Evolutionary conservation across 179 eudicot genomes (phyloP), one percentile per base, ranked within the genome.

Genomic region (Amaranthus tricolor): DNA sequence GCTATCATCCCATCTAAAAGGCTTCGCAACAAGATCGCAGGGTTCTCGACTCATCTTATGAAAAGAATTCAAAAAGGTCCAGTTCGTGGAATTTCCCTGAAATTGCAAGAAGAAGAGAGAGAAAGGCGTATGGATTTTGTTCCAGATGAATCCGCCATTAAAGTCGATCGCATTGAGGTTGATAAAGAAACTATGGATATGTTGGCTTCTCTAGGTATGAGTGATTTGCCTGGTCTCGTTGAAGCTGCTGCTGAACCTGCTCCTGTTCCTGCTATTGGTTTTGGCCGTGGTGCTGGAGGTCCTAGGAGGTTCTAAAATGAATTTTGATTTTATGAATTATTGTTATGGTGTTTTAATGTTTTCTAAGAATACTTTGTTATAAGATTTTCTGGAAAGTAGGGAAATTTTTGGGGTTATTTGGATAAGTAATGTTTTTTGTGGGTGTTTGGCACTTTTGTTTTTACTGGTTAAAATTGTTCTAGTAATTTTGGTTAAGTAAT

Each of bases 1-100:
- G 76, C 76, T 5, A 73, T 73, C 16, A 73, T 73, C n/a, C 76
- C 76, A 24, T 73, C 76, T 2, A 73, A 73, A n/a, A 14, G 76
- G 5, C 76, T 73, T 15, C 58, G 76, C 2, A 73, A 73, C 76
- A 73, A 74, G 76, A 74, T 74, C 0, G 76, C 76, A 0, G 76
- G 76, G n/a, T 74, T 74, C 70, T 74, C 76, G 5, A 73, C 70
- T 12, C 76, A 74, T 16, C 44, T 74, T 0, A 74, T 74, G 76
- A 52, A 58, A 9, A 60, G 76, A 5, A 73, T 73, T 16, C 76
- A 73, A 10, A 73, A 73, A 52, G 76, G 76, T 0, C 76, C 68
- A 0, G 76, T 73, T 31, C 49, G 76, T 10, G 76, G 76, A 5
- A 73, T 73, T 4, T 73, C 76, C 0, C 62, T 74, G 7, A 74